These are phyloP conservation scores for Malus hybrid DNA, from an alignment of 331 rosid species.

Conservation along the genomic window DNA sequence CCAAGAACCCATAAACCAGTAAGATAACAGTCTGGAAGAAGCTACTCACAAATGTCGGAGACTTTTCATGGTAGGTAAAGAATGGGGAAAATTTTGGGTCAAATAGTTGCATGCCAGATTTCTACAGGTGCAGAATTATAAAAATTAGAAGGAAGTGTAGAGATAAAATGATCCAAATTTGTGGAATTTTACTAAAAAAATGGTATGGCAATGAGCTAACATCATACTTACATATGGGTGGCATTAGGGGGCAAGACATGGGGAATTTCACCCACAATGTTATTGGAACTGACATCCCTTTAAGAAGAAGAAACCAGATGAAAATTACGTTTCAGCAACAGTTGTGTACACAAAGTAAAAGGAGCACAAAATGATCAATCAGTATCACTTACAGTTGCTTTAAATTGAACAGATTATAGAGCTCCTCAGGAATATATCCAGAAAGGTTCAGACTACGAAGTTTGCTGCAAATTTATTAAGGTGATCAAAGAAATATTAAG, in stretches of 20 bases:
- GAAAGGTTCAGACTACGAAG: conserved; percentile 69
- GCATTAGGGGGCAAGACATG: conserved; percentile 60
- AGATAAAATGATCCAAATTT: background rate
- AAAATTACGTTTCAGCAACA: background rate
- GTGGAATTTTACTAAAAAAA: background rate
- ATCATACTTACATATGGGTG: conserved; percentile 57
- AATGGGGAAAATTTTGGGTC: conserved; percentile 46
- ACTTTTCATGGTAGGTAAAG: conserved; percentile 53
- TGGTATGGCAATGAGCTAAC: background rate
- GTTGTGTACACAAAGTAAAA: background rate
- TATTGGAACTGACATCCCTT: conserved; percentile 79
- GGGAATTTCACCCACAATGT: conserved; percentile 62
- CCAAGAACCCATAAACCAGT: conserved; percentile 1
- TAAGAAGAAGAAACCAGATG: conserved; percentile 17
- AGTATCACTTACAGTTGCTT: conserved; percentile 59
- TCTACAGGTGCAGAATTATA: conserved; percentile 23
- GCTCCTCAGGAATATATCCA: conserved; percentile 59
- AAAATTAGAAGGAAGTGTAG: background rate
- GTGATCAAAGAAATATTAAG: background rate
- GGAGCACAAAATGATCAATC: background rate
- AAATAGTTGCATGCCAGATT: conserved; percentile 70
- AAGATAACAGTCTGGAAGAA: background rate
- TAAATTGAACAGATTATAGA: conserved; percentile 50
- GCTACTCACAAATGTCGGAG: conserved; percentile 51
- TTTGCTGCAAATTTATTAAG: conserved; percentile 33